Conservation (phyloP, 2,329 filamentous ascomycete species). For the Aspergillus sp. region DNA sequence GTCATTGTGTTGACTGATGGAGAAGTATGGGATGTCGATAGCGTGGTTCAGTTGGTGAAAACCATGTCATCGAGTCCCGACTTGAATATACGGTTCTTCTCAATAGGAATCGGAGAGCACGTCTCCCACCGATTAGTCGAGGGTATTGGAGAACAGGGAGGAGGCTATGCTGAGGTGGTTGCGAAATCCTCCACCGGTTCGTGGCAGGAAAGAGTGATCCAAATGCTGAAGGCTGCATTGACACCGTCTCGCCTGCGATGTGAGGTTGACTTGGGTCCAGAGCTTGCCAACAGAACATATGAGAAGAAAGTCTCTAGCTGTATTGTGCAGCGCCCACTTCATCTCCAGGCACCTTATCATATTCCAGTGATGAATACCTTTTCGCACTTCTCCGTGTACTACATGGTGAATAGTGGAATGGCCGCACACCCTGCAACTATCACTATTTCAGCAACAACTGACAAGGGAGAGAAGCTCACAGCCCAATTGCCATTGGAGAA, state of each 20-base stretch:
- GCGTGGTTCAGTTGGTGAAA: conserved; percentile 45
- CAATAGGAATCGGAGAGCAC: conserved; percentile 52
- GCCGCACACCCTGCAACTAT: neutral
- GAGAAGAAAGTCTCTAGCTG: neutral
- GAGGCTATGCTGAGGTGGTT: conserved; percentile 59
- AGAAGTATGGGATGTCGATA: conserved; percentile 49
- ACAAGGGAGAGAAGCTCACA: neutral
- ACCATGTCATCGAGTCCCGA: conserved; percentile 39
- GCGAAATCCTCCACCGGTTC: conserved; percentile 51
- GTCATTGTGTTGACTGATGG: conserved; percentile 59
- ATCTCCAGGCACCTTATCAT: neutral
- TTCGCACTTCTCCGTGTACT: neutral
- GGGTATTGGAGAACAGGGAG: conserved; percentile 53
- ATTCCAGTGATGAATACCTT: neutral
- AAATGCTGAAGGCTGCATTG: conserved; percentile 66
- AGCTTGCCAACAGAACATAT: neutral
- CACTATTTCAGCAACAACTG: neutral
- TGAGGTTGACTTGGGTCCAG: neutral
- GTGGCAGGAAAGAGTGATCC: conserved; percentile 62
- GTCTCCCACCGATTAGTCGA: conserved; percentile 56
- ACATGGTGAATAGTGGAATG: neutral
- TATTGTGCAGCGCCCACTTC: neutral
- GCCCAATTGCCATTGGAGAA: neutral
- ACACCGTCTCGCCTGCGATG: conserved; percentile 35
- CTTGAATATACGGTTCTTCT: conserved; percentile 49